phyloP scores from a whole-genome alignment of 2,329 filamentous ascomycete genomes.

The Shiraia sp. region DNA sequence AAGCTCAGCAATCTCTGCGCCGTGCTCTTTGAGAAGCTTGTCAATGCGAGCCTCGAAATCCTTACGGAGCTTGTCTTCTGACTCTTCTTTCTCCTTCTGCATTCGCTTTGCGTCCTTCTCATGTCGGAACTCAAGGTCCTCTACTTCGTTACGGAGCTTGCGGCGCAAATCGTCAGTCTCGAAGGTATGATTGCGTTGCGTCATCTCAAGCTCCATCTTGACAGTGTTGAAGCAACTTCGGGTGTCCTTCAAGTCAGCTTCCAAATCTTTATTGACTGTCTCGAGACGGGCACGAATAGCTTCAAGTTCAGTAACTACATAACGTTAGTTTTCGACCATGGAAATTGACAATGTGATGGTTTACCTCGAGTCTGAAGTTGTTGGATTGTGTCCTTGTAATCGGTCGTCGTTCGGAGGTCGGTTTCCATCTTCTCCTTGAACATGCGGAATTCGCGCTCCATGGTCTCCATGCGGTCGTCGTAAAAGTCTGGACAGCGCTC shows the following conservation, averaged over 20 bases:
- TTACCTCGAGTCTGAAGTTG: conserved; percentile 75
- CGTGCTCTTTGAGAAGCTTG: conserved; percentile 62
- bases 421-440: conserved; percentile 74
- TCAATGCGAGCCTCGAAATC: conserved; percentile 60
- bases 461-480: conserved; percentile 72
- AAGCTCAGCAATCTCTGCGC: conserved; percentile 68
- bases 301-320: conserved; percentile 61
- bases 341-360: conserved; percentile 27
- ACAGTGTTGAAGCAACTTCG: conserved; percentile 57
- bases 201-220: conserved; percentile 56
- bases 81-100: conserved; percentile 54
- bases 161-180: conserved; percentile 57
- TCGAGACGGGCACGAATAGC: conserved; percentile 54
- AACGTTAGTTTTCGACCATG: conserved; percentile 3
- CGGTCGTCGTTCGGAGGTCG: conserved; percentile 68
- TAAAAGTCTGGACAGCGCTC: conserved; percentile 73
- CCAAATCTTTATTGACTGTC: conserved; percentile 59
- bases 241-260: conserved; percentile 68
- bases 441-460: conserved; percentile 72
- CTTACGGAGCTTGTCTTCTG: conserved; percentile 48
- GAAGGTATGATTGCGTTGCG: conserved; percentile 56
- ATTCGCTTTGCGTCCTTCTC: conserved; percentile 61
- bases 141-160: conserved; percentile 60
- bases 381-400: conserved; percentile 73
- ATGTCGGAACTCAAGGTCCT: conserved; percentile 59